Conservation (phyloP, 169 alveolate species). For the Cryptosporidium canis region DNA sequence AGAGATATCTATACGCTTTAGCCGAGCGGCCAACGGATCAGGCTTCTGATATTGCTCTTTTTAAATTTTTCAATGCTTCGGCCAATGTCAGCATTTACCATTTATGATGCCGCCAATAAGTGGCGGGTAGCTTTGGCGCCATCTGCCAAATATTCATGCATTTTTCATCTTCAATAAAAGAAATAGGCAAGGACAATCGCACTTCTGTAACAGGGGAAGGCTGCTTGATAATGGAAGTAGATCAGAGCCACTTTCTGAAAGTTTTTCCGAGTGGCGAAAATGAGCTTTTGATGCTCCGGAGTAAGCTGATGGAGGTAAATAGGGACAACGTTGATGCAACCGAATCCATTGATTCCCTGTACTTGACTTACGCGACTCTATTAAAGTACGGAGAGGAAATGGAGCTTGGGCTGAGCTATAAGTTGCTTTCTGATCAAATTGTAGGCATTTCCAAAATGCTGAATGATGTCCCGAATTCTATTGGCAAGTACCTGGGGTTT, state of each 20-base stretch:
- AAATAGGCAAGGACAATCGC: background rate
- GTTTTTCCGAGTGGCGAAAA: background rate
- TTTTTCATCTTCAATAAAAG: background rate
- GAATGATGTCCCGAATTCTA: constrained; percentile 13
- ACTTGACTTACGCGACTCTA: background rate
- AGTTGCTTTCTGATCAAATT: constrained; percentile 28
- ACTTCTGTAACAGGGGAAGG: background rate
- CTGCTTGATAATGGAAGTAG: background rate
- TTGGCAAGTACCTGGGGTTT: constrained; percentile 19
- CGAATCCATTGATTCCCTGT: constrained; percentile 26
- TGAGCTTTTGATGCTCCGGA: background rate
- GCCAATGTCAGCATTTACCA: no score
- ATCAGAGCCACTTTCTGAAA: background rate
- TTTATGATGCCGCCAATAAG: background rate
- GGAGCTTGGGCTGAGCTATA: background rate
- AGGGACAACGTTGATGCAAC: background rate
- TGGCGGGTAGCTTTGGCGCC: background rate
- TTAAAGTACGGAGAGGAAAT: background rate
- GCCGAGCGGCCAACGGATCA: no score
- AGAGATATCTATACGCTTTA: no score
- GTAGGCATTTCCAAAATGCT: constrained; percentile 7
- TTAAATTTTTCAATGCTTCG: no score
- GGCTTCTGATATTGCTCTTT: no score
- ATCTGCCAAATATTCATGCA: background rate
- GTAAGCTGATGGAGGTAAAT: background rate